Base-by-base conservation (phyloP, 1,284 basidiomycete genomes). In the Neonothopanus nambi region DNA sequence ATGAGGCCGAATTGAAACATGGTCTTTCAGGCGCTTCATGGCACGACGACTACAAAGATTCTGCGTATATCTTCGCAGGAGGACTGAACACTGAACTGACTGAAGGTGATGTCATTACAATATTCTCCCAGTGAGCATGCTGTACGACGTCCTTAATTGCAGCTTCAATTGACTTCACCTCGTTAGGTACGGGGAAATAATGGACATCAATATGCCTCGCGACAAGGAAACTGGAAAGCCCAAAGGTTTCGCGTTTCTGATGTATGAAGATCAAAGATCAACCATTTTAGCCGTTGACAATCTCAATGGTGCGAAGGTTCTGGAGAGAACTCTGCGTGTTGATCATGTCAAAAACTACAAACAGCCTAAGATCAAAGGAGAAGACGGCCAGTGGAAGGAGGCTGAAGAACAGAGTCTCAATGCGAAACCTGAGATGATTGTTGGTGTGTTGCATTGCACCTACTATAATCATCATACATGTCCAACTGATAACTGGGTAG, bases 191-290 rank as follows among this genome's bases (percentile, higher is more conserved):
- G 96, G 96, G 21, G 96, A 99, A 69, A 82, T 98, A 23, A 89
- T 95, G 74, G 94, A 99, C 65, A 79, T 98, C 56, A 94, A 98
- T 68, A 79, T 99, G 67, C 96, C 97, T 18, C 83, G 94, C 44
- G 92, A 96, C 72, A 93, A 94, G 67, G 79, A 88, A 58, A 95
- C 94, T 0, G 91, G 93, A 28, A 95, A 95, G 67, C 78, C 87
- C 3, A 85, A 80, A 62, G 97, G 97, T 0, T 99, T 99, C 67
- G 95, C 86, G 3, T 99, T 98, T 73, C 76, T 99, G 57, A 98
- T 99, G 95, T 99, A 98, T 70, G 93, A 97, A 72, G 95, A 99
- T 73, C 97, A 99, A 72, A 83, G 93, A 43, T 95, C 92, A 53
- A 99, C 97, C 3, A 74, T 98, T 48, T 79, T 99, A 36, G 97